Evolutionary conservation across 768 basidiomycete genomes (phyloP), one percentile per base, ranked within the genome.

Genomic region (Amanita brunnescens): DNA sequence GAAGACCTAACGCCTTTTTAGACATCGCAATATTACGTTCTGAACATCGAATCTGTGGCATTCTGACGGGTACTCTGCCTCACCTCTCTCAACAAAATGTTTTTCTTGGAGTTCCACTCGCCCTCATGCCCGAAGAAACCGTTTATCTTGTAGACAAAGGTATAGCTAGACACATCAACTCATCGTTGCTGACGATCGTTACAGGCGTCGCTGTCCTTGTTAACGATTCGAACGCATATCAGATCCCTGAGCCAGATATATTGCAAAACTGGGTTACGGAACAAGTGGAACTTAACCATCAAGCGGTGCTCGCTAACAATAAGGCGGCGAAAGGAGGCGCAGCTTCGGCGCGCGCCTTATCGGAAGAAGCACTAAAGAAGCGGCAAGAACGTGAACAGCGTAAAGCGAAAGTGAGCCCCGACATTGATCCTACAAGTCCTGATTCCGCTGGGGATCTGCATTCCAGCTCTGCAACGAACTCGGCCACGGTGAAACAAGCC

Each of bases 51-150:
- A 77, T 98, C 42, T 92, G 89, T 59, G 93, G 95, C 32, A 72
- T 91, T 39, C 68, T 97, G 39, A 77, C 81, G 0, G 96, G 96
- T 0, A 98, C 96, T 1, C 79, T 99, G 12, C 94, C 96, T 2
- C 91, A 93, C 62, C 75, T 98, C 1, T 84, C 92, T 1, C 94
- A 97, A 60, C 96, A 99, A 67, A 99, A 99, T 70, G 80, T 87
- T 2, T 99, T 99, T 63, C 74, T 99, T 30, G 96, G 96, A 6
- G 69, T 92, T n/a, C 96, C 96, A 1, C 72, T 96, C 5, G 70
- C 89, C 6, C 71, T 98, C 1, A 79, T 90, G 67, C 90, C 91
- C 0, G 96, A 99, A 66, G 96, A 98, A 63, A 91, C 85, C 7
- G 90, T 89, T 9, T 73, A 94, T 29, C 80, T 98, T 5, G 79